Base-by-base conservation (phyloP, 805 yeast genomes). In the Candida montana region DNA sequence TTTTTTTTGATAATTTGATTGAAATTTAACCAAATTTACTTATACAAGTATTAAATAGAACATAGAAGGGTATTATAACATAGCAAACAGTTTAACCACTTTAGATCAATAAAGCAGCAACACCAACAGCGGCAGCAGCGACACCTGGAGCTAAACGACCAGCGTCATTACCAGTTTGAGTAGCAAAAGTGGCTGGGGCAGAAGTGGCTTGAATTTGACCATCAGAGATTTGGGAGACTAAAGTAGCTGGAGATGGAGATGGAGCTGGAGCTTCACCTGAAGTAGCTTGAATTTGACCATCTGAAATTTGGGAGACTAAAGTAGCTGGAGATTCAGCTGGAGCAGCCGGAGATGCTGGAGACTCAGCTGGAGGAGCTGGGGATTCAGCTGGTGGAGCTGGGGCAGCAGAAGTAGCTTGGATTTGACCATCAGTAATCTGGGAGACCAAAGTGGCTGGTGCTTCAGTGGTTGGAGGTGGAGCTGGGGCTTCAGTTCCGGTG, bases 161-260 rank as follows among this genome's bases (percentile, higher is more conserved):
- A 42, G 46, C 55, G 42, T 44, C 53, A 42, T 41, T 42, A 23
- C 40, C 53, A 12, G 55, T 39, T 45, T 50, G 52, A 16, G 36
- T 24, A 35, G 34, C 70, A 46, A 71, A 71, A 30, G 48, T 26
- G 9, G 50, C 47, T 35, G 52, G 19, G 8, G 46, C 28, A 26
- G 41, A 39, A 34, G 55, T 42, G 31, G 51, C 51, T 46, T 48
- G 51, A 33, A 46, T 32, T 48, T 48, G 51, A 39, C 51, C 51
- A 31, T 48, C 51, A 18, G 33, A 5, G 27, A 48, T 48, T 45
- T 48, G 57, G 55, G 69, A 68, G 36, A 69, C 69, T 49, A 66
- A 66, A 51, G 62, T 69, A 37, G 70, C 73, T 28, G 72, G 69
- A 45, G 72, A 68, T 48, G 65, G 69, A 26, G 29, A 26, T 26